phyloP scores from a whole-genome alignment of 768 basidiomycete species.

The Suillus subaureus region DNA sequence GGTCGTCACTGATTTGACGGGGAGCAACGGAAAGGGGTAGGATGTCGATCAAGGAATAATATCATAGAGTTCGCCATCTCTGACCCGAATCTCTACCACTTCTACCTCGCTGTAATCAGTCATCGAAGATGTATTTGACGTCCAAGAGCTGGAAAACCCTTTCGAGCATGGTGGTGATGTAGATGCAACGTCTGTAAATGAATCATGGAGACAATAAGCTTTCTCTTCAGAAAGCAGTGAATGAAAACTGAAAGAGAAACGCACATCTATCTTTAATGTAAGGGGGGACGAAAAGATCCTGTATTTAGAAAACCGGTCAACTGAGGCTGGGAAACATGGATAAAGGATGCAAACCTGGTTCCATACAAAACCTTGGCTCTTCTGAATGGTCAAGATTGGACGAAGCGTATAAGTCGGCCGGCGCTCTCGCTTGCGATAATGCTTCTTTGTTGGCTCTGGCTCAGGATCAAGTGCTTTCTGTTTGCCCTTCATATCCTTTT shows the following conservation, averaged over 20 bases:
- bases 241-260: conserved; percentile 37
- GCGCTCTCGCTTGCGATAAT: conserved; percentile 54
- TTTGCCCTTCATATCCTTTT: conserved; percentile 77
- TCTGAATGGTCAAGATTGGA: conserved; percentile 84
- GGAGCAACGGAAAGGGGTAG: neutral
- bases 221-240: conserved; percentile 18
- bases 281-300: conserved; percentile 87
- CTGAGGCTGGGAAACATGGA: neutral
- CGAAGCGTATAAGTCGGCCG: conserved; percentile 65
- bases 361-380: conserved; percentile 89
- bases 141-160: conserved; percentile 68
- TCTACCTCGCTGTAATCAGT: conserved; percentile 77
- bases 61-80: conserved; percentile 74
- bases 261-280: conserved; percentile 90
- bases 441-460: conserved; percentile 50
- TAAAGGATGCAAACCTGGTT: conserved; percentile 65
- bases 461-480: conserved; percentile 76
- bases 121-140: conserved; percentile 65
- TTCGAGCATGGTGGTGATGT: conserved; percentile 76
- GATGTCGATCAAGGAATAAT: conserved; percentile 58
- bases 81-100: conserved; percentile 84
- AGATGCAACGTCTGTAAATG: conserved; percentile 68
- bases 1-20: neutral
- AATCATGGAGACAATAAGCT: conserved; percentile 11
- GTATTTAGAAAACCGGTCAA: neutral